Evolutionary conservation across 2,329 filamentous ascomycete genomes (phyloP), one percentile per base, ranked within the genome.

Genomic region (Pseudocercospora crystallina): DNA sequence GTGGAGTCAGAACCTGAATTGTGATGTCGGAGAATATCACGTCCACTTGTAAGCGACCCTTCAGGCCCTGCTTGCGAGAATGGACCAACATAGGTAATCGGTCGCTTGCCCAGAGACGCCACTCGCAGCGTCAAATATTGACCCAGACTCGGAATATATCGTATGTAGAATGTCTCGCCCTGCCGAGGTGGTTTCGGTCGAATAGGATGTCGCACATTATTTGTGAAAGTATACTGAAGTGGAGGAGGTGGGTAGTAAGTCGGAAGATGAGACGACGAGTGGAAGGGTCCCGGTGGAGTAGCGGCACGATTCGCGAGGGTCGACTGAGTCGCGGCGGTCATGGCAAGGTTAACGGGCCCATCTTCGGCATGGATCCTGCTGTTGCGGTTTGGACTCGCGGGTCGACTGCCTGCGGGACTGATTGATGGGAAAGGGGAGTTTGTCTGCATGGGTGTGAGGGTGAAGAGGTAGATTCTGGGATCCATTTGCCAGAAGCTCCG

Each of bases 401-500:
- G 73, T 41, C 79, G 70, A 12, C 76, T 80, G 17, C 71, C 66
- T 51, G 74, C 74, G 1, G 81, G 78, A 8, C 79, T 79, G 46
- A 73, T 65, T 8, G 70, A 69, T 1, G 76, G 75, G 40, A 75
- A 78, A 0, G 75, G 73, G 2, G 78, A 77, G 37, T 69, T 65
- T 8, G 52, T 51, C 20, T 60, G 56, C 34, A 75, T 75, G 0
- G 87, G 89, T 41, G 86, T 82, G 26, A 92, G 77, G 0, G 88
- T 90, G 73, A 95, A 96, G 40, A 97, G 82, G 66, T 96, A 97
- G 43, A 95, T 79, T 5, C 89, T 82, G 0, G 88, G 83, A 36
- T 95, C 90, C 2, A 94, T 79, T 73, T 97, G 94, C 94, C 94
- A 99, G 71, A 96, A 99, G 63, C 84, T 84, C 54, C 82, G 80